phyloP scores from a whole-genome alignment of 1,139 yeast species.

The Lodderomyces pseudojiufengensis region DNA sequence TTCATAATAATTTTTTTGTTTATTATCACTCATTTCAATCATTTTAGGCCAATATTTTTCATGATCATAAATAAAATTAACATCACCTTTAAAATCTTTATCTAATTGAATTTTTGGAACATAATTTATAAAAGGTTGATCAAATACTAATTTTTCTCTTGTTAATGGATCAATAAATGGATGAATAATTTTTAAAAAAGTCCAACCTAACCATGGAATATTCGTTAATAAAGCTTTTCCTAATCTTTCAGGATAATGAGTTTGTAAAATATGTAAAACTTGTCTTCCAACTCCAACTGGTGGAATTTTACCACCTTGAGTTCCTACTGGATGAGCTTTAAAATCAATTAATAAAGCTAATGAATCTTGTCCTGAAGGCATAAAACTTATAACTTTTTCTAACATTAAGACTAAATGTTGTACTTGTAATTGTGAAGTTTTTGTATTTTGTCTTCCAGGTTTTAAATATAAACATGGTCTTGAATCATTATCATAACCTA shows the following conservation, averaged over 20 bases:
- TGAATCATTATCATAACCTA: slow-evolving; percentile 45
- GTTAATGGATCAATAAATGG: slow-evolving; percentile 51
- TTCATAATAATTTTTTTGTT: slow-evolving; percentile 32
- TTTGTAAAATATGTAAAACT: slow-evolving; percentile 65
- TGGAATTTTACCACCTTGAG: slow-evolving; percentile 68
- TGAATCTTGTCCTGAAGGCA: slow-evolving; percentile 51
- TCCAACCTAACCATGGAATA: slow-evolving; percentile 48
- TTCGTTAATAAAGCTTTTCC: slow-evolving; percentile 47
- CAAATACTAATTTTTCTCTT: slow-evolving; percentile 46
- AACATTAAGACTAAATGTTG: slow-evolving; percentile 50
- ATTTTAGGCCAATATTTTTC: slow-evolving; percentile 42
- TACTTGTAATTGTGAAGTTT: slow-evolving; percentile 41
- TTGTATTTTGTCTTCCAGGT: slow-evolving; percentile 49
- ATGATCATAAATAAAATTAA: slow-evolving; percentile 43
- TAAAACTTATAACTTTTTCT: slow-evolving; percentile 44
- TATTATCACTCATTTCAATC: slow-evolving; percentile 37
- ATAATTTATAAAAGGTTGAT: slow-evolving; percentile 44
- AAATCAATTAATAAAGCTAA: slow-evolving; percentile 46
- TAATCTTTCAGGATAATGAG: slow-evolving; percentile 48
- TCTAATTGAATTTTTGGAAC: slow-evolving; percentile 47
- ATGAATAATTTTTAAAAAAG: slow-evolving; percentile 44
- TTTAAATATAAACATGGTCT: slow-evolving; percentile 48
- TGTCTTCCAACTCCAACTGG: slow-evolving; percentile 76
- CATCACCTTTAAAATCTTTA: slow-evolving; percentile 42
- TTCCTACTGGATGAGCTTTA: slow-evolving; percentile 45